Base-by-base conservation (phyloP, 352 stramenopile species). In the Achlya hypogyna region DNA sequence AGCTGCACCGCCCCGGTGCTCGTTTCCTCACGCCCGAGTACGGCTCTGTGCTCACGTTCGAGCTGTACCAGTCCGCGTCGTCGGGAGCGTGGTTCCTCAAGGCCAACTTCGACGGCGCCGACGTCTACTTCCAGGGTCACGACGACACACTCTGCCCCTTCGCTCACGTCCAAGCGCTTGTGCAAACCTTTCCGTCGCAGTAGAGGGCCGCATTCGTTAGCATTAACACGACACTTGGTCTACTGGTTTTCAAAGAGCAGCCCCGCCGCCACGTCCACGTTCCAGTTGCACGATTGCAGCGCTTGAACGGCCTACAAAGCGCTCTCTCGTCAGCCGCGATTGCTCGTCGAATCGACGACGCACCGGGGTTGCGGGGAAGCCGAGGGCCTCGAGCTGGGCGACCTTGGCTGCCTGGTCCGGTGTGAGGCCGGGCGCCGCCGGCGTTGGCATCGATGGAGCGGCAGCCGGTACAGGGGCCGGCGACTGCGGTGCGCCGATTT, bases 211-310 rank as follows among this genome's bases (percentile, higher is more conserved):
- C n/a, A 34, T 54, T 54, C 29, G 49, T n/a, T n/a, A n/a, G n/a
- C n/a, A n/a, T n/a, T n/a, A n/a, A n/a, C n/a, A n/a, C 14, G 6
- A 42, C 14, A 42, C 34, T 16, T 14, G 14, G 34, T 14, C 34
- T 14, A 9, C 49, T 63, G 51, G 27, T 62, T 85, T 68, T 92
- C 85, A 54, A 94, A 94, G 32, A 94, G 69, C 63, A 94, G 71
- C 3, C 80, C 85, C 0, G 85, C 85, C n/a, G 85, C 85, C 49
- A 94, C 74, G 51, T 94, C 84, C 9, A 91, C 83, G 34, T 94
- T 87, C 22, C 83, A 83, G 34, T 87, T 86, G 51, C 82, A 88
- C 59, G 82, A 86, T 35, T 74, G 74, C 5, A 94, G 74, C 6
- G 82, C 85, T 62, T 85, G 74, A 10, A 75, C 65, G 20, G 79